Conservation (phyloP, 495 filamentous ascomycete genomes). For the Podospora fimiseda region DNA sequence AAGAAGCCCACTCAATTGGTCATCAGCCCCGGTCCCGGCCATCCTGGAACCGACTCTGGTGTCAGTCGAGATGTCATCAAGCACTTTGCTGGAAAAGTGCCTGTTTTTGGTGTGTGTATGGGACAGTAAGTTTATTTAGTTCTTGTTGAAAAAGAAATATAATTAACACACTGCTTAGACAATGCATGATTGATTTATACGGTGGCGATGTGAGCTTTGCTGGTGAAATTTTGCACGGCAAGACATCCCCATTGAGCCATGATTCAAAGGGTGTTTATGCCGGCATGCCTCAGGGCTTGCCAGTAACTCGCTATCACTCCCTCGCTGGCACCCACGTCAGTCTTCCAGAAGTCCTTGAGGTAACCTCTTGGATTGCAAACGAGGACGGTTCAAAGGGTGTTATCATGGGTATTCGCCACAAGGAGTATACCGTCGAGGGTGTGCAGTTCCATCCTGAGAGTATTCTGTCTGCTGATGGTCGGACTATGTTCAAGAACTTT, state of each 20-base stretch:
- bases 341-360: slow-evolving; percentile 78
- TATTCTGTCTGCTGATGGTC: slow-evolving; percentile 84
- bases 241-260: slow-evolving; percentile 85
- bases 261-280: slow-evolving; percentile 84
- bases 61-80: slow-evolving; percentile 85
- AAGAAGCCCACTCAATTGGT: slow-evolving; percentile 89
- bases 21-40: slow-evolving; percentile 89
- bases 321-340: slow-evolving; percentile 88
- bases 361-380: slow-evolving; percentile 81
- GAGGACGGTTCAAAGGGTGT: slow-evolving; percentile 60
- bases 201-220: slow-evolving; percentile 88
- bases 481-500: slow-evolving; percentile 88
- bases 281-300: slow-evolving; percentile 65
- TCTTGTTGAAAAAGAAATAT: neutral
- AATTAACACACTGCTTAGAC: slow-evolving; percentile 31
- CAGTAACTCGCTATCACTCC: slow-evolving; percentile 93
- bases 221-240: slow-evolving; percentile 94
- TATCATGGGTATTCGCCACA: slow-evolving; percentile 97
- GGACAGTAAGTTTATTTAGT: slow-evolving; percentile 59
- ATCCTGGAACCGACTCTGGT: slow-evolving; percentile 83
- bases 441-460: slow-evolving; percentile 98
- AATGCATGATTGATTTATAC: slow-evolving; percentile 90
- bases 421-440: slow-evolving; percentile 80
- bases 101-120: slow-evolving; percentile 97
- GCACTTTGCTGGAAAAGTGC: slow-evolving; percentile 92